Evolutionary conservation across 2,329 filamentous ascomycete species (phyloP).

Genomic region (Ilyonectria sp.): DNA sequence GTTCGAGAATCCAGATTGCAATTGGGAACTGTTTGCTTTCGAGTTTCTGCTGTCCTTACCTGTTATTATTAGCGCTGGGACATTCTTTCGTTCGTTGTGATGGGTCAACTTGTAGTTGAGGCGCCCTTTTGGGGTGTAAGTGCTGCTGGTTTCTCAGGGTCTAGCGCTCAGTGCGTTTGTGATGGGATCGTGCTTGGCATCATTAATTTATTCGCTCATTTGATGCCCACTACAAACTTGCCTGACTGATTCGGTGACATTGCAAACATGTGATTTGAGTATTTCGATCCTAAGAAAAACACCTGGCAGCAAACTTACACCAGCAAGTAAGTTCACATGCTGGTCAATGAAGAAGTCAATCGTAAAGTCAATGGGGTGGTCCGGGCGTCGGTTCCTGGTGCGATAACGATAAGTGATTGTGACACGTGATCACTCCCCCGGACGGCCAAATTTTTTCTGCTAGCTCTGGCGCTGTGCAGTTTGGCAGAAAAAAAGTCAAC

Average conservation of each 20-base stretch:
- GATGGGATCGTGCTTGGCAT: neutral
- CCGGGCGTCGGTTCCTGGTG: neutral
- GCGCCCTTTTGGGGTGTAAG: neutral
- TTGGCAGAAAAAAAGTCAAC: conserved; percentile 30
- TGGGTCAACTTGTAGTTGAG: conserved; percentile 3
- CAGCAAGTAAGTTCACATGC: too few species aligned
- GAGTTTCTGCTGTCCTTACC: neutral
- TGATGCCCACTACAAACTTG: neutral
- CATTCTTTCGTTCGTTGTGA: conserved; percentile 17
- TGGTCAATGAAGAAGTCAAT: too few species aligned
- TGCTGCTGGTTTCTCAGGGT: neutral
- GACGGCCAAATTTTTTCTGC: conserved; percentile 32
- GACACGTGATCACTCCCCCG: conserved; percentile 26
- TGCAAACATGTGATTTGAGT: neutral
- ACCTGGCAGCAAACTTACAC: too few species aligned
- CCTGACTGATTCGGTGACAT: neutral
- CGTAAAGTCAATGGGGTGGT: neutral
- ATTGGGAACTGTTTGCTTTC: conserved; percentile 1
- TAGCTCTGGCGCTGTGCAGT: conserved; percentile 13
- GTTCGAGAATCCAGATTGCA: conserved; percentile 4
- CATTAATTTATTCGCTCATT: conserved; percentile 19
- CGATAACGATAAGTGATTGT: conserved; percentile 27
- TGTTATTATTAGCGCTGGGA: conserved; percentile 15
- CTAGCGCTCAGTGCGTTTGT: neutral
- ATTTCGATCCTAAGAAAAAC: too few species aligned